These are phyloP conservation scores for Jacaranda mimosifolia DNA, from an alignment of 257 asterid genomes.

Conservation along the genomic window DNA sequence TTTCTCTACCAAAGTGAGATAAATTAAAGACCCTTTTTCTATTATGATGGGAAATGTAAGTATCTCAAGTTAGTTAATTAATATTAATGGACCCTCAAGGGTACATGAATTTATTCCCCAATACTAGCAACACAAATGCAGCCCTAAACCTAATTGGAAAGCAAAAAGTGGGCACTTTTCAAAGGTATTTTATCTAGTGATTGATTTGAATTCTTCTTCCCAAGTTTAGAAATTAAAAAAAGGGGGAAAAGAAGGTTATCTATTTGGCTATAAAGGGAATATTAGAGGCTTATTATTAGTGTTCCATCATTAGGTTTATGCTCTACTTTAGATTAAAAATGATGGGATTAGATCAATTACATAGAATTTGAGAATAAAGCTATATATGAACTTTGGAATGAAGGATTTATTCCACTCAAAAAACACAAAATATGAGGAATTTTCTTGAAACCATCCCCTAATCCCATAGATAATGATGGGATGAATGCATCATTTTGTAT, in stretches of 20 bases:
- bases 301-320: conserved; percentile 37
- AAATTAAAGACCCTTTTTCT: conserved; percentile 14
- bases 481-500: conserved; percentile 26
- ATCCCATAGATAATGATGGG: conserved; percentile 37
- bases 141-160: conserved; percentile 46
- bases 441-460: conserved; percentile 33
- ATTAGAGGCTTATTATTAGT: conserved; percentile 22
- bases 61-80: conserved; percentile 12
- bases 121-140: conserved; percentile 31
- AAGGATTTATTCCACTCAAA: conserved; percentile 52
- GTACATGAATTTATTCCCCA: conserved; percentile 51
- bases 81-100: conserved; percentile 33
- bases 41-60: conserved; percentile 21
- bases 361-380: conserved; percentile 57
- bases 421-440: conserved; percentile 5
- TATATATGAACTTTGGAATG: conserved; percentile 36
- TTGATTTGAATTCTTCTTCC: conserved; percentile 20
- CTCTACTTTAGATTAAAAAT: conserved; percentile 42
- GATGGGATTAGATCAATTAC: conserved; percentile 43
- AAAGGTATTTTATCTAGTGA: conserved; percentile 26
- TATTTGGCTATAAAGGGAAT: conserved; percentile 47
- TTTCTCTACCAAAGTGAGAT: conserved; percentile 30
- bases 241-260: conserved; percentile 3
- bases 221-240: background rate
- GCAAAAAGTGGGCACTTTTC: conserved; percentile 38